A percentile compares a stretch with the other conserved stretches of the same genome.
Conservation (phyloP, 495 filamentous ascomycete species). For the Hypomontagnella monticulosa region DNA sequence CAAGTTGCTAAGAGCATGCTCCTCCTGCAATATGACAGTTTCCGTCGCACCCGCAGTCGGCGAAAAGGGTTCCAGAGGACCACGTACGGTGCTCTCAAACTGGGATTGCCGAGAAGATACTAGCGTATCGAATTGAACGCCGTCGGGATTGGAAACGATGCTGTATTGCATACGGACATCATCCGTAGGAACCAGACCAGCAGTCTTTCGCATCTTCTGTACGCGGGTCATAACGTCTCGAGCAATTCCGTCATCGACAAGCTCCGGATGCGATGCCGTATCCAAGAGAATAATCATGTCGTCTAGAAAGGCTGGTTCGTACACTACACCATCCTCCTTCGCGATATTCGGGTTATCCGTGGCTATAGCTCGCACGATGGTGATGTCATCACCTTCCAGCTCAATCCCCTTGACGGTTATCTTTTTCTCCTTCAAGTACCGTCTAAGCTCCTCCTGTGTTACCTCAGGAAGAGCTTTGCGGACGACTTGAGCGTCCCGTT, state of each 20-base stretch:
- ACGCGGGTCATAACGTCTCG: conserved; percentile 59
- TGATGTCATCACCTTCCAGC: conserved; percentile 81
- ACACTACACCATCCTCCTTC: conserved; percentile 30
- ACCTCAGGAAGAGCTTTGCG: conserved; percentile 87
- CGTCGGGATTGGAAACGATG: conserved; percentile 45
- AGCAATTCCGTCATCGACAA: conserved; percentile 55
- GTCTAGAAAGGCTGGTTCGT: conserved; percentile 41
- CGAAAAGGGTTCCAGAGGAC: conserved; percentile 32
- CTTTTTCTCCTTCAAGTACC: conserved; percentile 72
- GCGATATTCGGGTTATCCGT: conserved; percentile 32
- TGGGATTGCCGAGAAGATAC: conserved; percentile 33
- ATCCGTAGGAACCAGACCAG: conserved; percentile 54
- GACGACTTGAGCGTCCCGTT: conserved; percentile 85
- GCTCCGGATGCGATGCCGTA: conserved; percentile 52
- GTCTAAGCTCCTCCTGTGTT: conserved; percentile 75
- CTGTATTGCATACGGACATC: conserved; percentile 59
- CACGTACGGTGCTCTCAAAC: conserved; percentile 40
- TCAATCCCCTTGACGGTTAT: conserved; percentile 86
- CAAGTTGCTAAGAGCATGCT: conserved; percentile 34
- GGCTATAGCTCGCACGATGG: conserved; percentile 30
- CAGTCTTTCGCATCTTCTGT: conserved; percentile 58
- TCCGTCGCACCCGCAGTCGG: conserved; percentile 6
- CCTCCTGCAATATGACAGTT: conserved; percentile 35
- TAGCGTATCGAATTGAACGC: conserved; percentile 33
- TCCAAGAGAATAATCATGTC: conserved; percentile 58